Evolutionary conservation across 2,329 filamentous ascomycete species (phyloP).

Genomic region (Grosmannia huntii): DNA sequence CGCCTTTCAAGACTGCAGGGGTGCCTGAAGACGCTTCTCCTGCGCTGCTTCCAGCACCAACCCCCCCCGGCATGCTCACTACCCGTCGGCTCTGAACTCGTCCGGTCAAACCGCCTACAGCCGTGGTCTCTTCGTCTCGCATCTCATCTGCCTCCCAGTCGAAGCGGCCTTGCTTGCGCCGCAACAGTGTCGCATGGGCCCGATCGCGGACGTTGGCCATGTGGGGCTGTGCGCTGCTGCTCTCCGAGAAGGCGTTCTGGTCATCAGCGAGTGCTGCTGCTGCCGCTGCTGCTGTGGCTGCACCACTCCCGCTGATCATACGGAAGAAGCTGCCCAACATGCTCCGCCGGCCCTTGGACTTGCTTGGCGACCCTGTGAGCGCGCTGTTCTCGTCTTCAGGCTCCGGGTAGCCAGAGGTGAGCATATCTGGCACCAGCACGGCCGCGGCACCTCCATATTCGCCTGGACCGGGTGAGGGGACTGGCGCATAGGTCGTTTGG

Average conservation of each 20-base stretch:
- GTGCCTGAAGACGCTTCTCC: not conserved
- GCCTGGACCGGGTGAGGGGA: not conserved
- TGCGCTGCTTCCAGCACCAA: not conserved
- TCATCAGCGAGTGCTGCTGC: not conserved
- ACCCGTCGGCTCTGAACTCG: not conserved
- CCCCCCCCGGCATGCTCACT: not conserved
- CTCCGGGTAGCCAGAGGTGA: not conserved
- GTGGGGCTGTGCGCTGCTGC: slow-evolving; percentile 3
- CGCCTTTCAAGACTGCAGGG: not conserved
- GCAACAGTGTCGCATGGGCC: slow-evolving; percentile 29
- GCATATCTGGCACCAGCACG: not conserved
- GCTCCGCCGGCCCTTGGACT: slow-evolving; percentile 41
- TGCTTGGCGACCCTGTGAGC: slow-evolving; percentile 40
- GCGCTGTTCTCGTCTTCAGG: slow-evolving; percentile 16
- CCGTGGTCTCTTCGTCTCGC: slow-evolving; percentile 26
- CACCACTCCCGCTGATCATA: slow-evolving; percentile 35
- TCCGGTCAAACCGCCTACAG: slow-evolving; percentile 7
- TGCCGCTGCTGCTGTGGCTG: not conserved
- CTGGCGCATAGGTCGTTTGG: not conserved
- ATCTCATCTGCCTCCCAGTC: slow-evolving; percentile 45
- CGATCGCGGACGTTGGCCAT: slow-evolving; percentile 21
- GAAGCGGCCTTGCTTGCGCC: slow-evolving; percentile 40
- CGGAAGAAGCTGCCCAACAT: slow-evolving; percentile 59
- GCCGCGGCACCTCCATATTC: slow-evolving; percentile 1
- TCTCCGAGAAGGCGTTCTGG: not conserved